Base-by-base conservation (phyloP, 495 filamentous ascomycete species). In the Monascus purpureus region DNA sequence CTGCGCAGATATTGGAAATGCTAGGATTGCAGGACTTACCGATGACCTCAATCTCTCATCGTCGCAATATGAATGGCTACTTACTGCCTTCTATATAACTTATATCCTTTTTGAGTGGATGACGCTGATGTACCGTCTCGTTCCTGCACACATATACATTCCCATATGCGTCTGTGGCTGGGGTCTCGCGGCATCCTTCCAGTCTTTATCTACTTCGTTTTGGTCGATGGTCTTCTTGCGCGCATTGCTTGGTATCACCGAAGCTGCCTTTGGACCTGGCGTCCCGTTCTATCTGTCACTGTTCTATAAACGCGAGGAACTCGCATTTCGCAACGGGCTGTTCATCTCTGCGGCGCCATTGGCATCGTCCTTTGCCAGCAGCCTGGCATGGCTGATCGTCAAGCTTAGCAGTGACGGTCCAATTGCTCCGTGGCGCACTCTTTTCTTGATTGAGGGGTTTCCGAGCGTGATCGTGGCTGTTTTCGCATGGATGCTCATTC, bases 31-130 rank as follows among this genome's bases (percentile, higher is more conserved):
- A 11, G 80, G 80, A 24, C 61, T 88, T 31, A 63, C 70, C 26
- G 55, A 68, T 5, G 81, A 86, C 55, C 55, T 88, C 2, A 47
- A 59, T 19, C 63, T 70, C 7, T 61, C 53, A 44, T 67, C 65
- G 20, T 50, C 50, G 17, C 65, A 73, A 45, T 77, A 74, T 60
- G 69, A 76, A 47, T 78, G 75, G 75, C 64, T 77, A 7, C 60
- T 80, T 25, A 73, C 77, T 0, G 65, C 68, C 0, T 76, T 76
- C 40, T 80, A 80, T 35, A 74, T 75, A 39, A 74, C 68, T 24
- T 92, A 86, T 52, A 76, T 88, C 40, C 47, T 72, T 0, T 77
- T 90, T 28, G 83, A 80, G 54, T 76, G 70, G 70, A 73, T 75
- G 73, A 72, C 69, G 2, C 46, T 80, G 11, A 62, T 77, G 49